Percentiles rank a stretch among this genome's conserved stretches.
phyloP scores from a whole-genome alignment of 352 stramenopile genomes.

The Phytophthora sojae region DNA sequence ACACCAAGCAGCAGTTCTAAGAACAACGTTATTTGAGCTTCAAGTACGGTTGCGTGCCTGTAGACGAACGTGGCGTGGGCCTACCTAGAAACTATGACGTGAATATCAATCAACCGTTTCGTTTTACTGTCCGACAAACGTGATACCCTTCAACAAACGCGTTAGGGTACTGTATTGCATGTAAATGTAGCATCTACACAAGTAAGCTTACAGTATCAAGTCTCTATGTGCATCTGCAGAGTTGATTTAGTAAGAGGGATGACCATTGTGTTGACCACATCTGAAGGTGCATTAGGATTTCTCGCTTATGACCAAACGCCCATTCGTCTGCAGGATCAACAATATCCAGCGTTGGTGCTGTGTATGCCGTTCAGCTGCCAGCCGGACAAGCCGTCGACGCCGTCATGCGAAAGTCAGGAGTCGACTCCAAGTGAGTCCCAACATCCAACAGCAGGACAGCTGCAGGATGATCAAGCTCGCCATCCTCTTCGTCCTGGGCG shows the following conservation, averaged over 20 bases:
- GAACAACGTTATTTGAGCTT: background rate
- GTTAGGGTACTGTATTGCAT: too few species aligned
- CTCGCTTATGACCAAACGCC: background rate
- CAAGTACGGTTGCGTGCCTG: conserved; percentile 2
- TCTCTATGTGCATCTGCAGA: background rate
- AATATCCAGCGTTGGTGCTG: conserved; percentile 1
- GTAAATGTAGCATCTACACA: too few species aligned
- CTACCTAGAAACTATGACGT: conserved; percentile 9
- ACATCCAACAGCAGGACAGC: conserved; percentile 9
- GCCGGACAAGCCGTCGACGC: too few species aligned
- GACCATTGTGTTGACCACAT: background rate
- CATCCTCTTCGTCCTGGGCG: conserved; percentile 10
- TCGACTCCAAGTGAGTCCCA: background rate
- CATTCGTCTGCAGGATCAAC: conserved; percentile 15
- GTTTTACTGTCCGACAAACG: conserved; percentile 25
- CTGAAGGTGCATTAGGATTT: conserved; percentile 2
- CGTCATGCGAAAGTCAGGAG: too few species aligned
- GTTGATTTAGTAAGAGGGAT: background rate
- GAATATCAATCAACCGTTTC: conserved; percentile 31
- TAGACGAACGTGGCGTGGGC: background rate
- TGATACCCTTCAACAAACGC: too few species aligned
- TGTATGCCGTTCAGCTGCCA: background rate
- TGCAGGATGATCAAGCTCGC: conserved; percentile 3
- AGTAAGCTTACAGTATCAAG: too few species aligned
- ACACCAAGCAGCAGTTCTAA: conserved; percentile 38